These are phyloP conservation scores for Diaporthe eres DNA, from an alignment of 2,329 filamentous ascomycete genomes.

Conservation along the genomic window DNA sequence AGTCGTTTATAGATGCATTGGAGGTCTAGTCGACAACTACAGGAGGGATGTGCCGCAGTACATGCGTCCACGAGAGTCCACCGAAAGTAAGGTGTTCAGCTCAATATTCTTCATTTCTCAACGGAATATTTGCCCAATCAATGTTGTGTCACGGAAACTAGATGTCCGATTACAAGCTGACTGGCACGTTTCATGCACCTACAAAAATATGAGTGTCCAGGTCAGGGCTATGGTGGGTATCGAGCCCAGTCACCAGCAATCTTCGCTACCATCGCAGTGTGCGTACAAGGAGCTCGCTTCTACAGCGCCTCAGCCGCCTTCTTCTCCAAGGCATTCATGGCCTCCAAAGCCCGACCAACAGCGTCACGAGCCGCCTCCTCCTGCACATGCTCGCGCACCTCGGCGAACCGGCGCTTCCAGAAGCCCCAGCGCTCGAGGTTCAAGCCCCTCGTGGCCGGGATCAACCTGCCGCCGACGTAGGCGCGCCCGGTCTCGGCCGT, in stretches of 20 bases:
- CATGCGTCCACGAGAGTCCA: too few species aligned
- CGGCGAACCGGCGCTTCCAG: slow-evolving; percentile 15
- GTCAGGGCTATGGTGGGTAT: not conserved
- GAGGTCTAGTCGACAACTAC: too few species aligned
- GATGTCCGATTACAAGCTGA: too few species aligned
- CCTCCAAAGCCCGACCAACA: not conserved
- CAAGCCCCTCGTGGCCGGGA: slow-evolving; percentile 2
- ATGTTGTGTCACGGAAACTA: too few species aligned
- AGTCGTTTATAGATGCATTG: too few species aligned
- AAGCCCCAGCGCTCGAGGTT: slow-evolving; percentile 25
- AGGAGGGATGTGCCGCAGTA: too few species aligned
- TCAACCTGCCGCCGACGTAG: not conserved
- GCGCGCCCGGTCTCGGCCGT: not conserved
- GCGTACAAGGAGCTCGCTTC: too few species aligned
- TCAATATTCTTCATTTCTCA: too few species aligned
- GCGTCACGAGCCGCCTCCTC: not conserved
- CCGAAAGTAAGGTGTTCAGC: too few species aligned
- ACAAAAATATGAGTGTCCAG: too few species aligned
- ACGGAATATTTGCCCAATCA: too few species aligned
- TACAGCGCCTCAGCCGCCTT: slow-evolving; percentile 11
- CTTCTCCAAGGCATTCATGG: slow-evolving; percentile 16
- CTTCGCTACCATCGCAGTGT: not conserved
- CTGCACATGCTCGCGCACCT: not conserved
- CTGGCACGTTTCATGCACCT: too few species aligned
- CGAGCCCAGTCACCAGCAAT: not conserved